Evolutionary conservation across 2,329 filamentous ascomycete species (phyloP), one percentile per base, ranked within the genome.

Genomic region (Grosmannia clavigera): DNA sequence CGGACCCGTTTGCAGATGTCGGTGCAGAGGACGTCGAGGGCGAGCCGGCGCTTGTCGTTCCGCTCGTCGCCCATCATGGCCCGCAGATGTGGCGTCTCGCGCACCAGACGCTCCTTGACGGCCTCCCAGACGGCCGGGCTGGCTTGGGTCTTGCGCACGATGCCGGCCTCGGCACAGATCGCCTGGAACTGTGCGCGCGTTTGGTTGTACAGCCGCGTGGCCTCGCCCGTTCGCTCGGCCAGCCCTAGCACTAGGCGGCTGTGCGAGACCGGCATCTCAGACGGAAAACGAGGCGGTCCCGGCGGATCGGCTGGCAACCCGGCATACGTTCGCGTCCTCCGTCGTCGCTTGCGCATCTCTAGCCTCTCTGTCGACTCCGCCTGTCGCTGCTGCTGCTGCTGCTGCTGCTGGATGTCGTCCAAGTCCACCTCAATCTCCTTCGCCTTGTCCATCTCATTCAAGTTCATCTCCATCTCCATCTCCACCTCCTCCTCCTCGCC

Each of bases 1-100:
- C 89, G 82, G 76, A 92, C 85, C 25, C 87, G 78, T 72, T 94
- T 94, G 1, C 88, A 92, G 35, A 92, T 87, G 72, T 92, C 88
- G 33, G 83, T 86, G 68, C 87, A 91, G 29, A 95, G 85, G 54
- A 90, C 81, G 69, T 95, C 89, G 5, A 95, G 74, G 0, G 88
- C 87, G 54, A 90, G 76, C 22, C 22, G 22, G 22, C 22, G 22
- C 22, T 22, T 22, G 22, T 22, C 22, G 22, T 22, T 22, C 22
- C 22, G 22, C 22, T 22, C 22, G 22, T 22, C 22, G 22, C 22
- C 22, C 22, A 22, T 12, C 31, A 83, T 75, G 3, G 74, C 72
- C 62, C 84, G 80, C 19, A 95, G 75, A 65, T 88, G 84, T 16
- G 78, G 73, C 31, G 81, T 84, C 66, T 0, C 87, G 87, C 12